These are phyloP conservation scores for Trapa bicornis DNA, from an alignment of 345 rosid genomes.

Conservation along the genomic window DNA sequence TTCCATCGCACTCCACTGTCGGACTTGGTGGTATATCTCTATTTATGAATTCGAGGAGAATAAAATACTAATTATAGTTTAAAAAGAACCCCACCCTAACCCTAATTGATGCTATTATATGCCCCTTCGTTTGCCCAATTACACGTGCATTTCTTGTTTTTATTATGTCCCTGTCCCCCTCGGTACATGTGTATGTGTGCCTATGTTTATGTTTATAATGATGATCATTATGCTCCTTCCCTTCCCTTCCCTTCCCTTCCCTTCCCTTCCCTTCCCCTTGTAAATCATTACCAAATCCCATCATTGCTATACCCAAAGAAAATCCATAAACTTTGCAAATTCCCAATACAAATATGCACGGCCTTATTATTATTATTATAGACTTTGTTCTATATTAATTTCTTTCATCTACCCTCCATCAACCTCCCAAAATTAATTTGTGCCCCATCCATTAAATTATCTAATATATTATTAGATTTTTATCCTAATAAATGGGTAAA, in stretches of 20 bases:
- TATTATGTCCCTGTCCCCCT: neutral
- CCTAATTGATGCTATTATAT: neutral
- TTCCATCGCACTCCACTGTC: no score
- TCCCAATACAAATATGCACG: neutral
- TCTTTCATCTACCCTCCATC: no score
- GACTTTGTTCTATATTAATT: no score
- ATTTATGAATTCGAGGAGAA: no score
- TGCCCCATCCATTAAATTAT: no score
- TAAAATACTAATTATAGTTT: no score
- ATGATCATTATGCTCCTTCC: neutral
- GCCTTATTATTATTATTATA: no score
- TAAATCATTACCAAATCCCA: slow-evolving; percentile 2
- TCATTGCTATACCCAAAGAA: slow-evolving; percentile 2
- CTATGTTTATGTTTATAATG: slow-evolving; percentile 2
- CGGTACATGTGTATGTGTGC: neutral
- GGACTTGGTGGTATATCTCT: no score
- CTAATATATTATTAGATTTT: no score
- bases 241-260: neutral
- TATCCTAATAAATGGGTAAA: no score
- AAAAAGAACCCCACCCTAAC: neutral
- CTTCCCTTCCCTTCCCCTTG: neutral
- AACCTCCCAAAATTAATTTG: no score
- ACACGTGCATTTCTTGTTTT: slow-evolving; percentile 5
- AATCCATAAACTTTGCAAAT: slow-evolving; percentile 1
- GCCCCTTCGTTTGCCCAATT: neutral